Percentiles rank a stretch among this genome's conserved stretches.
Conservation (phyloP, 176 grass and related monocot species). For the Aegilops umbellulata region DNA sequence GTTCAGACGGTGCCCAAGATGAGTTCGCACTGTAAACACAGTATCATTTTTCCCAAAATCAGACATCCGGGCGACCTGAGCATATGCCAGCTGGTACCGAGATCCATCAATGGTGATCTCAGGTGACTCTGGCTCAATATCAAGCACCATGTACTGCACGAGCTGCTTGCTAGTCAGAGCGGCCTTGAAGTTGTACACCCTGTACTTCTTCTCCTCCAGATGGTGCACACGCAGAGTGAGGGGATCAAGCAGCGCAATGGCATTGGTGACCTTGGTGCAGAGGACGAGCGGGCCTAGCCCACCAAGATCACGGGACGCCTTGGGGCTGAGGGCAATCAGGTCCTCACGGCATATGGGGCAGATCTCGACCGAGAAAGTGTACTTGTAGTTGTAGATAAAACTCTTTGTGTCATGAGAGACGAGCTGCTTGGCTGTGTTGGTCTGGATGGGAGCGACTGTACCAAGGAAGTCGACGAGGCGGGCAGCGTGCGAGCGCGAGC, state of each 20-base stretch:
- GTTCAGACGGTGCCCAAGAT: conserved; percentile 77
- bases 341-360: conserved; percentile 94
- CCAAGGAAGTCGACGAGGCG: conserved; percentile 81
- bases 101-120: conserved; percentile 65
- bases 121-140: conserved; percentile 69
- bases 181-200: conserved; percentile 69
- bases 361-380: conserved; percentile 91
- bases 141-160: conserved; percentile 83
- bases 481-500: conserved; percentile 57
- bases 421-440: conserved; percentile 73
- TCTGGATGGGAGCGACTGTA: conserved; percentile 63
- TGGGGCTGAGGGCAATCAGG: conserved; percentile 69
- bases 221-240: conserved; percentile 69
- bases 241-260: conserved; percentile 72
- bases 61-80: conserved; percentile 61
- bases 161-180: conserved; percentile 78
- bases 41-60: conserved; percentile 86
- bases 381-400: conserved; percentile 78
- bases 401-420: conserved; percentile 86
- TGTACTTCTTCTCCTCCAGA: conserved; percentile 78
- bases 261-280: conserved; percentile 72
- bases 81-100: conserved; percentile 64
- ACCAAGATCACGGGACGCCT: conserved; percentile 62
- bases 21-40: conserved; percentile 69
- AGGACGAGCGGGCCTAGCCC: conserved; percentile 83